Percentiles rank a stretch among this genome's conserved stretches.
Evolutionary conservation across 768 basidiomycete genomes (phyloP).

Genomic region (Hygrophoropsis aurantiaca): DNA sequence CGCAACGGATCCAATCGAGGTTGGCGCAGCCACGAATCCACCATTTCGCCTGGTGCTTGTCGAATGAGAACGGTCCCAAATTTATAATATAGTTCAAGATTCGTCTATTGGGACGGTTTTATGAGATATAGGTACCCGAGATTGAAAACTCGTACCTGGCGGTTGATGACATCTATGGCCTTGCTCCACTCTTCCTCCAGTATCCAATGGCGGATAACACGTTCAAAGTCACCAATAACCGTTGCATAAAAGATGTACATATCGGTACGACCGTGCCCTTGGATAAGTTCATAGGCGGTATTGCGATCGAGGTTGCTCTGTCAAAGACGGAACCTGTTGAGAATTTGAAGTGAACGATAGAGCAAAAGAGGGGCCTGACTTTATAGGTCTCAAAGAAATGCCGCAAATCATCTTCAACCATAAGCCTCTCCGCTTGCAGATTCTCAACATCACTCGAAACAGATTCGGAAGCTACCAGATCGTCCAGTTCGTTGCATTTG

Average conservation of each 20-base stretch:
- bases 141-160: constrained; percentile 60
- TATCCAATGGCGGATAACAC: constrained; percentile 91
- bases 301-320: constrained; percentile 82
- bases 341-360: not conserved
- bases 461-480: constrained; percentile 85
- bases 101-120: constrained; percentile 46
- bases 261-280: constrained; percentile 89
- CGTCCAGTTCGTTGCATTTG: constrained; percentile 95
- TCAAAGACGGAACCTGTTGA: not conserved
- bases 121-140: not conserved
- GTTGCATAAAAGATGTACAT: constrained; percentile 90
- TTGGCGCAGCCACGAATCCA: constrained; percentile 91
- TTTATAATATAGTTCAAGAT: constrained; percentile 88
- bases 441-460: constrained; percentile 83
- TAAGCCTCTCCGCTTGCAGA: constrained; percentile 70
- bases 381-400: constrained; percentile 95
- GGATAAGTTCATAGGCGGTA: constrained; percentile 90
- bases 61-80: constrained; percentile 88
- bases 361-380: constrained; percentile 40
- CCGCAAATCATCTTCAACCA: constrained; percentile 90
- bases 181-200: constrained; percentile 90
- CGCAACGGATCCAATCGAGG: constrained; percentile 76
- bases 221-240: constrained; percentile 74
- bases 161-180: constrained; percentile 86
- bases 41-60: constrained; percentile 83